Evolutionary conservation across 2,329 filamentous ascomycete species (phyloP).

Genomic region (Onygenales sp.): DNA sequence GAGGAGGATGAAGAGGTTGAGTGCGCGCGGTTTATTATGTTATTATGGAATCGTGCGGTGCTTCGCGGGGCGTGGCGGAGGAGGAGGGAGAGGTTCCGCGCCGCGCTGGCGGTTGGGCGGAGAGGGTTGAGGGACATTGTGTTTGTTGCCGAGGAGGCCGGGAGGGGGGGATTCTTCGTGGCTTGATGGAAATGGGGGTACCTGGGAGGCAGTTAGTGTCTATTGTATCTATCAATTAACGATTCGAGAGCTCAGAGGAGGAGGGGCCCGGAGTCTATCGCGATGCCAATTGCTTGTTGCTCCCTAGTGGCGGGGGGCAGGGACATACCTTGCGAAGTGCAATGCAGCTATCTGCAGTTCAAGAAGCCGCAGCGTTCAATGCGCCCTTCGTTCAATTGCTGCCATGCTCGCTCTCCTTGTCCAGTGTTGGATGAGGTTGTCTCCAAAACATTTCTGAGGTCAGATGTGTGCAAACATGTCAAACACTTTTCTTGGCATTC

Average conservation of each 20-base stretch:
- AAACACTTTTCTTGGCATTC: not conserved
- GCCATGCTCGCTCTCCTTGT: not conserved
- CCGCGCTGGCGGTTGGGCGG: slow-evolving; percentile 1
- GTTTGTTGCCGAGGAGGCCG: not conserved
- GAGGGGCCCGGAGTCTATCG: not conserved
- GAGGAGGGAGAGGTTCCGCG: slow-evolving; percentile 7
- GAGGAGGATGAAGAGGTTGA: slow-evolving; percentile 40
- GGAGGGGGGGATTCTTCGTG: not conserved
- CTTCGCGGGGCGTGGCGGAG: slow-evolving; percentile 6
- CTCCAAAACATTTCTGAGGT: not conserved
- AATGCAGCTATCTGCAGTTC: not conserved
- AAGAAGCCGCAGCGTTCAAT: not conserved
- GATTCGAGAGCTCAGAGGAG: not conserved
- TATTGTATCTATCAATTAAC: not conserved
- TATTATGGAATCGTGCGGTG: slow-evolving; percentile 4
- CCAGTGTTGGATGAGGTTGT: not conserved
- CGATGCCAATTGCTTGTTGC: not conserved
- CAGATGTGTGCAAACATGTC: slow-evolving; percentile 1
- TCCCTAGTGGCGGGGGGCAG: not conserved
- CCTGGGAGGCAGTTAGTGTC: not conserved
- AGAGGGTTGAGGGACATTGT: slow-evolving; percentile 2
- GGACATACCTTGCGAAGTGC: not conserved
- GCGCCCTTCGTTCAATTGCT: not conserved
- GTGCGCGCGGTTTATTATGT: slow-evolving; percentile 5
- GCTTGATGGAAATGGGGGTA: not conserved